phyloP scores from a whole-genome alignment of 2,329 filamentous ascomycete species.

The Amesomyces nigricolor region DNA sequence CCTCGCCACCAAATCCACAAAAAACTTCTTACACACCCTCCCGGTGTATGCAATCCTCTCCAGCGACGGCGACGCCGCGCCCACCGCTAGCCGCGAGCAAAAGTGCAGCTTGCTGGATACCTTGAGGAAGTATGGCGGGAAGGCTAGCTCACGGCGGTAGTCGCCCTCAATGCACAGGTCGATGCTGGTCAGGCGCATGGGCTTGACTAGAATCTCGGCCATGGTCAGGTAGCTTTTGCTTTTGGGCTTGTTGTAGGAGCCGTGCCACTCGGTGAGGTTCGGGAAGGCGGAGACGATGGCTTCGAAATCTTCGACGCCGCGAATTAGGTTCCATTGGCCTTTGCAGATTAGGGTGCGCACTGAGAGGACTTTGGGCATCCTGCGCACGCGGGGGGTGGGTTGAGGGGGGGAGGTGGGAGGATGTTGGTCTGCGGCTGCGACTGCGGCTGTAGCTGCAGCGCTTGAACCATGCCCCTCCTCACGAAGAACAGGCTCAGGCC shows the following conservation, averaged over 20 bases:
- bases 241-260: constrained; percentile 66
- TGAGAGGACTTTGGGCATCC: constrained; percentile 40
- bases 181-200: constrained; percentile 54
- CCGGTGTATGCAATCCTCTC: constrained; percentile 69
- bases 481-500: too few relatives aligned
- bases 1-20: constrained; percentile 48
- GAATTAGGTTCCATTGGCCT: constrained; percentile 72
- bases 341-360: constrained; percentile 65
- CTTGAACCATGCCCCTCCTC: too few relatives aligned
- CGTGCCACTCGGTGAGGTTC: constrained; percentile 57
- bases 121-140: constrained; percentile 57
- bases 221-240: constrained; percentile 68
- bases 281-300: constrained; percentile 58
- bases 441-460: too few relatives aligned
- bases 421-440: too few relatives aligned
- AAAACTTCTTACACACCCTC: constrained; percentile 64
- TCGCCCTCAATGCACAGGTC: constrained; percentile 67
- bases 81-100: constrained; percentile 56
- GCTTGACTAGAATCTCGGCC: constrained; percentile 55
- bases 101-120: constrained; percentile 57
- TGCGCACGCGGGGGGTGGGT: constrained; percentile 10
- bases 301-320: constrained; percentile 56
- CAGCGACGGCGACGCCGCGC: constrained; percentile 53
- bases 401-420: too few relatives aligned
- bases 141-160: constrained; percentile 58